These are phyloP conservation scores for Ceratocystis destructans DNA, from an alignment of 2,329 filamentous ascomycete genomes.

Conservation along the genomic window DNA sequence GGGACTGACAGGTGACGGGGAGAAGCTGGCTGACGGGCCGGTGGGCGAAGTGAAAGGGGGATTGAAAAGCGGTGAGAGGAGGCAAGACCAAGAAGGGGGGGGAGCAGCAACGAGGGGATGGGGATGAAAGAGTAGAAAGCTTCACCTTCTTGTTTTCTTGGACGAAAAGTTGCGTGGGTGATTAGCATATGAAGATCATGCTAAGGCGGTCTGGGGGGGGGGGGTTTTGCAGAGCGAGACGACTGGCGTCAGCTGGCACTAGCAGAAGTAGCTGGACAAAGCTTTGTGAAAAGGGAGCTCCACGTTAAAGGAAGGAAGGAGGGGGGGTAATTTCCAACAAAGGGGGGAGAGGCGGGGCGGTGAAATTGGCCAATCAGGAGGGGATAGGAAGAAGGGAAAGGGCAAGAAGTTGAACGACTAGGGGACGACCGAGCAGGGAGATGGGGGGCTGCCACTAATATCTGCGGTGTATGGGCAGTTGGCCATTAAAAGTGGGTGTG, in stretches of 20 bases:
- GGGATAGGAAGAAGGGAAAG: neutral
- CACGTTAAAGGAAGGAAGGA: neutral
- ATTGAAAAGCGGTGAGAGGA: neutral
- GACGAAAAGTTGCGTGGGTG: neutral
- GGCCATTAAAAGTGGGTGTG: too few relatives aligned
- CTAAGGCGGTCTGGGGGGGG: conserved; percentile 1
- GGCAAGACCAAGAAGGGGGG: neutral
- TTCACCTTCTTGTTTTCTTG: conserved; percentile 11
- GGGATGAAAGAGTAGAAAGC: neutral
- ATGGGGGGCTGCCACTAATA: too few relatives aligned
- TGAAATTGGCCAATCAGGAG: neutral
- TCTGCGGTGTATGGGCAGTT: too few relatives aligned
- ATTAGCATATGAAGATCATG: neutral
- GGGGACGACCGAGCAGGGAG: too few relatives aligned
- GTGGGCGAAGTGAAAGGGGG: neutral
- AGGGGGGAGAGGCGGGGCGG: neutral
- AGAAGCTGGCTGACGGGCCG: neutral
- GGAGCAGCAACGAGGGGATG: neutral
- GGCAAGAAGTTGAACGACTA: too few relatives aligned
- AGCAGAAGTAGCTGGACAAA: neutral
- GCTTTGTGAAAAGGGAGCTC: too few relatives aligned
- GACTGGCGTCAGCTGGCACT: neutral
- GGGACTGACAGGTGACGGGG: neutral
- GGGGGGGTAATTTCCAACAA: conserved; percentile 2
- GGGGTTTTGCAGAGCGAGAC: neutral